Conservation (phyloP, 768 basidiomycete genomes). For the Pleurotus tuoliensis region DNA sequence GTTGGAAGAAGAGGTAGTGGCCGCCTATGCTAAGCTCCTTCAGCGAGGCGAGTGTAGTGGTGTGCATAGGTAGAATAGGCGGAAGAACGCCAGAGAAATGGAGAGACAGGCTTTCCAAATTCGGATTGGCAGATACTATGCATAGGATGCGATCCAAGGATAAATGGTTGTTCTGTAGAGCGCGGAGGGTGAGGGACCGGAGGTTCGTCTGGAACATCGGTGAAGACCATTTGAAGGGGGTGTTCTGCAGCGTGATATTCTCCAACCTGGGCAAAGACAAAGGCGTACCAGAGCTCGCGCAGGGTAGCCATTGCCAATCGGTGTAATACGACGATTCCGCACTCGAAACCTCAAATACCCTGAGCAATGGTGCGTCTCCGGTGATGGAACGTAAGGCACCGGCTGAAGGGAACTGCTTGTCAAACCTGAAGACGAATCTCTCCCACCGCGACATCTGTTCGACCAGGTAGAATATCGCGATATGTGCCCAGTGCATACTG, state of each 20-base stretch:
- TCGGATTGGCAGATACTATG: slow-evolving; percentile 56
- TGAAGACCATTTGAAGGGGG: slow-evolving; percentile 76
- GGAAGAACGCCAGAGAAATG: slow-evolving; percentile 60
- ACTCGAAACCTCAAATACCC: slow-evolving; percentile 76
- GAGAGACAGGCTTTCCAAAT: slow-evolving; percentile 52
- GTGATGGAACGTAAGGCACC: slow-evolving; percentile 68
- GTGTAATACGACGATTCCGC: slow-evolving; percentile 56
- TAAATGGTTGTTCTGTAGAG: slow-evolving; percentile 59
- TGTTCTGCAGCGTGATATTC: slow-evolving; percentile 62
- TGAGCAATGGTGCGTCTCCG: slow-evolving; percentile 68
- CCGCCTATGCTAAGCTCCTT: slow-evolving; percentile 59
- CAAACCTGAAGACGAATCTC: slow-evolving; percentile 76
- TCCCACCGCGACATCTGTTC: slow-evolving; percentile 83
- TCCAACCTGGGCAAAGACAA: slow-evolving; percentile 44
- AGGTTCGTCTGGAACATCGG: slow-evolving; percentile 64
- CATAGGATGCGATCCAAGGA: slow-evolving; percentile 67
- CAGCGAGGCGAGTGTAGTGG: slow-evolving; percentile 50
- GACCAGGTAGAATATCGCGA: slow-evolving; percentile 74
- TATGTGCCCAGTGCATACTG: slow-evolving; percentile 75
- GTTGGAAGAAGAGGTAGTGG: slow-evolving; percentile 56
- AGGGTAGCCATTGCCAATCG: slow-evolving; percentile 79
- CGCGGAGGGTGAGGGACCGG: slow-evolving; percentile 56
- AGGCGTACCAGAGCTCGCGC: slow-evolving; percentile 28
- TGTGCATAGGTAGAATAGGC: slow-evolving; percentile 58
- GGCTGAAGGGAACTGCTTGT: slow-evolving; percentile 72